Percentiles rank a stretch among this genome's conserved stretches.
Conservation (phyloP, 441 rosid genomes). For the Pelargonium cotyledonis region DNA sequence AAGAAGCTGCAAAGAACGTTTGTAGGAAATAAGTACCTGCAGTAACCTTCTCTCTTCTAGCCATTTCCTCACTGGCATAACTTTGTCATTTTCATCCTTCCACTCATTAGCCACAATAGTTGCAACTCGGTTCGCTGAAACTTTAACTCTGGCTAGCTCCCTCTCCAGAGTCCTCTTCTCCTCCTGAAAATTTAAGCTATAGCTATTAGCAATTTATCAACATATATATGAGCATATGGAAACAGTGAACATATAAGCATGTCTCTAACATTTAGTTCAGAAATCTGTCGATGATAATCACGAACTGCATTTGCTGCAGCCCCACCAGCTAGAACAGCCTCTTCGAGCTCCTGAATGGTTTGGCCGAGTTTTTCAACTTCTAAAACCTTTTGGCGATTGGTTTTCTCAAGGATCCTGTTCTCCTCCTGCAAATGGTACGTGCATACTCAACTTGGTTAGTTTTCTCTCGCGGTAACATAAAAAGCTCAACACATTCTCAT, state of each 20-base stretch:
- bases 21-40: conserved; percentile 44
- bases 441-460: background rate
- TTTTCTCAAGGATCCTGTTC: conserved; percentile 81
- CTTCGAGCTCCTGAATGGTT: conserved; percentile 71
- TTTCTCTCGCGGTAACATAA: background rate
- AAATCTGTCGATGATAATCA: conserved; percentile 64
- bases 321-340: conserved; percentile 75
- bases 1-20: too few species aligned
- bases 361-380: conserved; percentile 87
- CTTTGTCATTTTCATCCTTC: conserved; percentile 89
- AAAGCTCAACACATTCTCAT: background rate
- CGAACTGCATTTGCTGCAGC: conserved; percentile 74
- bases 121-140: conserved; percentile 74
- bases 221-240: background rate
- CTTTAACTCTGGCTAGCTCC: conserved; percentile 79
- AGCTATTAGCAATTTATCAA: too few species aligned
- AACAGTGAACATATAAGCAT: background rate
- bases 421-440: conserved; percentile 51
- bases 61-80: conserved; percentile 91
- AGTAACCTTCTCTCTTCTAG: conserved; percentile 75
- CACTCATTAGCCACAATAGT: conserved; percentile 83
- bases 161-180: conserved; percentile 87
- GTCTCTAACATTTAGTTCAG: conserved; percentile 55
- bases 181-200: conserved; percentile 37
- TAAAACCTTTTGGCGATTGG: conserved; percentile 76